These are phyloP conservation scores for Pseudogymnoascus sp. DNA, from an alignment of 2,329 filamentous ascomycete species.

Conservation along the genomic window DNA sequence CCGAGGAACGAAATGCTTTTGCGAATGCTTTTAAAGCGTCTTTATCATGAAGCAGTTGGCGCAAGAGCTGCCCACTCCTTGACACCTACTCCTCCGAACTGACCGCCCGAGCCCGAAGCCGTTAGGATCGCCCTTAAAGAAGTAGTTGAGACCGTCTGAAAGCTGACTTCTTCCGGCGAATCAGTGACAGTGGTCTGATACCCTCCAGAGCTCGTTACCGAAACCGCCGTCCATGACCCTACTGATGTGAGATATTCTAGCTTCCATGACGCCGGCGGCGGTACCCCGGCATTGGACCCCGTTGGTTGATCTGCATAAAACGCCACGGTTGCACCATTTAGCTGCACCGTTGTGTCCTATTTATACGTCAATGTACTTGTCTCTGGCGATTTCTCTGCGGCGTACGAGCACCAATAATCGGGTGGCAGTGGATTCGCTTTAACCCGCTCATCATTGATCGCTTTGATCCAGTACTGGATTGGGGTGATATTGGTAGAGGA, in stretches of 20 bases:
- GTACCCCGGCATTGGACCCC: neutral
- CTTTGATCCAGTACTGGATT: slow-evolving; percentile 33
- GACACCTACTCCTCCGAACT: neutral
- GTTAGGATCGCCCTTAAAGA: neutral
- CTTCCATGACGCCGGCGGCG: neutral
- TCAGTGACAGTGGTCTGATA: slow-evolving; percentile 26
- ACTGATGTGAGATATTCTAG: neutral
- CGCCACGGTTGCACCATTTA: neutral
- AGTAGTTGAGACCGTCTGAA: slow-evolving; percentile 24
- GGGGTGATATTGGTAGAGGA: slow-evolving; percentile 24
- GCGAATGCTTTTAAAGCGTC: neutral
- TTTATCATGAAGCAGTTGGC: neutral
- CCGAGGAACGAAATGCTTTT: neutral
- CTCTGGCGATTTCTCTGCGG: slow-evolving; percentile 26
- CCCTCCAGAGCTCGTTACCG: slow-evolving; percentile 17
- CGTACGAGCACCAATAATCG: slow-evolving; percentile 33
- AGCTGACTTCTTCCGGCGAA: slow-evolving; percentile 25
- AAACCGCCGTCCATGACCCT: slow-evolving; percentile 17
- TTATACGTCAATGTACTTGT: slow-evolving; percentile 28
- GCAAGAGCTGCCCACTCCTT: slow-evolving; percentile 22
- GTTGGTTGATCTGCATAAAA: neutral
- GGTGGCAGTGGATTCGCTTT: slow-evolving; percentile 30
- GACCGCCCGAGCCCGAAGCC: neutral
- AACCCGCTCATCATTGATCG: slow-evolving; percentile 30
- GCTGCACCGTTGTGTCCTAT: slow-evolving; percentile 20